Evolutionary conservation across 2,329 filamentous ascomycete species (phyloP).

Genomic region (Ceratocystis variospora): DNA sequence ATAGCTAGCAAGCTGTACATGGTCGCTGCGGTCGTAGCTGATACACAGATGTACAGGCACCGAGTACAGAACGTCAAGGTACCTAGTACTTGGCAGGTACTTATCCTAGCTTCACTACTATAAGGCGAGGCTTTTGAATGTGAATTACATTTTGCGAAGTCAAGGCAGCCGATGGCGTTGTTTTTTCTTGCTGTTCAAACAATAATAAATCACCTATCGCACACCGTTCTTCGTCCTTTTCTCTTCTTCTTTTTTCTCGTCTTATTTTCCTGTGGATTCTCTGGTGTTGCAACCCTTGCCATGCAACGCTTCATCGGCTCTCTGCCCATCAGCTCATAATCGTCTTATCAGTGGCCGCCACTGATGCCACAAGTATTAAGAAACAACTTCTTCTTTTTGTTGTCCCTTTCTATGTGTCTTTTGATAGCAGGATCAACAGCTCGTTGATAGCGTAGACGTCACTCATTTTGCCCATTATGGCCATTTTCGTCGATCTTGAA

Average conservation of each 20-base stretch:
- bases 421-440: neutral
- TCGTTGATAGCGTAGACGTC: neutral
- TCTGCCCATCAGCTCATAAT: neutral
- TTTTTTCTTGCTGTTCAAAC: neutral
- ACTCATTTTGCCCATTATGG: constrained; percentile 14
- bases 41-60: neutral
- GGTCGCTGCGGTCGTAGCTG: neutral
- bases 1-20: neutral
- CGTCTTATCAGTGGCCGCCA: constrained; percentile 5
- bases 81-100: neutral
- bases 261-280: neutral
- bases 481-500: constrained; percentile 23
- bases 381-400: neutral
- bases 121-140: neutral
- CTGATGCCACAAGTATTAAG: neutral
- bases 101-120: neutral
- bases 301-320: neutral
- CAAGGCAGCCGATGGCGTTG: neutral
- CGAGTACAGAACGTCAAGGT: neutral
- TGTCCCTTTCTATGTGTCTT: neutral
- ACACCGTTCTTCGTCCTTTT: neutral
- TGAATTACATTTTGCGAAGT: neutral
- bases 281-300: neutral
- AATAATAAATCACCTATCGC: neutral
- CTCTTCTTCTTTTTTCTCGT: neutral